phyloP scores from a whole-genome alignment of 495 filamentous ascomycete species.

The Talaromyces nanjingensis region DNA sequence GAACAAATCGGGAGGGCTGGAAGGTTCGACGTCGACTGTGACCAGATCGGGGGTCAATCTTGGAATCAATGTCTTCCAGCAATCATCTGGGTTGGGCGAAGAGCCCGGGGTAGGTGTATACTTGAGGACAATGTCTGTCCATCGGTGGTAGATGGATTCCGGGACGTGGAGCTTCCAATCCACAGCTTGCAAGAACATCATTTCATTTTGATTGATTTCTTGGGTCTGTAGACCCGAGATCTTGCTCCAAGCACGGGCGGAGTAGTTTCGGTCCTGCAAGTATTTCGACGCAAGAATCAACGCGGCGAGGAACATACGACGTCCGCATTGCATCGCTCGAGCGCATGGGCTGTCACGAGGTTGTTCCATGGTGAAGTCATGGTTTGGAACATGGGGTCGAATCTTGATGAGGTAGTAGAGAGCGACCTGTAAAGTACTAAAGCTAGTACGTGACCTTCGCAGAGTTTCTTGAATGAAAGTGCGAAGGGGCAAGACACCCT shows the following conservation, averaged over 20 bases:
- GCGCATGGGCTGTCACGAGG: conserved; percentile 61
- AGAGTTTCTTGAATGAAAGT: conserved; percentile 97
- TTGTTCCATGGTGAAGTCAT: conserved; percentile 84
- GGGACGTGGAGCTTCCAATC: conserved; percentile 93
- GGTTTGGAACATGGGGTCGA: conserved; percentile 78
- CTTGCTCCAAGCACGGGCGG: conserved; percentile 95
- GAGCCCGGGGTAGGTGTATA: conserved; percentile 56
- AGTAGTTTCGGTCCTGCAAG: conserved; percentile 95
- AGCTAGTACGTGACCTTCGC: conserved; percentile 88
- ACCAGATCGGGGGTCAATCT: conserved; percentile 63
- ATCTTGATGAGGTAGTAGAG: conserved; percentile 94
- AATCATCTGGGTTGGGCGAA: conserved; percentile 21
- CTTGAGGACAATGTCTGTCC: conserved; percentile 84
- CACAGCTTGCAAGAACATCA: conserved; percentile 83
- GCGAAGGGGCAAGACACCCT: conserved; percentile 79
- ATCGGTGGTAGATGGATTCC: conserved; percentile 78
- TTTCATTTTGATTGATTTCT: conserved; percentile 96
- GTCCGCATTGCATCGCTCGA: conserved; percentile 89
- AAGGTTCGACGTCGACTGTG: conserved; percentile 26
- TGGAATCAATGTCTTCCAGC: conserved; percentile 75
- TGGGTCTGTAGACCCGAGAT: conserved; percentile 84
- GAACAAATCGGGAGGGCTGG: conserved; percentile 24
- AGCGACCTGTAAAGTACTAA: conserved; percentile 93
- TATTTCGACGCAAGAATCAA: conserved; percentile 95
- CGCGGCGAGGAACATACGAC: conserved; percentile 93